Percentiles rank a stretch among this genome's conserved stretches.
Evolutionary conservation across 1,139 yeast species (phyloP).

Genomic region (Saccharomyces pastorianus): DNA sequence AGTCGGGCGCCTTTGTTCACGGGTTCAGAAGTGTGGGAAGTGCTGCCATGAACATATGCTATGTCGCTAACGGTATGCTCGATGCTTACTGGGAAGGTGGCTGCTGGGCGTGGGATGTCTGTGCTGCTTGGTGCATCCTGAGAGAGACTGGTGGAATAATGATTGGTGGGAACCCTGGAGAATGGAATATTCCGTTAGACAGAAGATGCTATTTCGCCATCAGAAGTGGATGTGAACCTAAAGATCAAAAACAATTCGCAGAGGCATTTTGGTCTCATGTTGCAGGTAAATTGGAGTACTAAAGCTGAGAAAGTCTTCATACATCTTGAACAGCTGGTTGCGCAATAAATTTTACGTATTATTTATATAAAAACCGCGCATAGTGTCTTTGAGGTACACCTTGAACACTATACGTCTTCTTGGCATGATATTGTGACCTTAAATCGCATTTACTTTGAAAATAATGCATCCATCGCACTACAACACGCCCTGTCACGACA

Average conservation of each 20-base stretch:
- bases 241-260: slow-evolving; percentile 38
- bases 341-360: too few species aligned
- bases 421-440: background rate
- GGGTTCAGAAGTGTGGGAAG: slow-evolving; percentile 52
- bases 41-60: slow-evolving; percentile 50
- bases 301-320: background rate
- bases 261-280: slow-evolving; percentile 43
- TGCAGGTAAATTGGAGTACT: slow-evolving; percentile 38
- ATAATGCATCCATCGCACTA: too few species aligned
- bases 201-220: slow-evolving; percentile 45
- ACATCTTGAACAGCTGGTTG: too few species aligned
- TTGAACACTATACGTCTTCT: background rate
- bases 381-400: too few species aligned
- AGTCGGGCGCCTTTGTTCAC: slow-evolving; percentile 43
- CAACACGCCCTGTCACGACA: background rate
- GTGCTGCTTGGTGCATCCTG: slow-evolving; percentile 55
- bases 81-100: slow-evolving; percentile 62
- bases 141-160: slow-evolving; percentile 49
- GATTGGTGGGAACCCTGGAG: slow-evolving; percentile 43
- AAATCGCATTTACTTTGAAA: background rate
- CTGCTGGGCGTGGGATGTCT: slow-evolving; percentile 56
- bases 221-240: slow-evolving; percentile 40
- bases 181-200: slow-evolving; percentile 42
- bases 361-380: too few species aligned
- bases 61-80: slow-evolving; percentile 46